Base-by-base conservation (phyloP, 2,329 filamentous ascomycete species). In the Parafenestella ontariensis region DNA sequence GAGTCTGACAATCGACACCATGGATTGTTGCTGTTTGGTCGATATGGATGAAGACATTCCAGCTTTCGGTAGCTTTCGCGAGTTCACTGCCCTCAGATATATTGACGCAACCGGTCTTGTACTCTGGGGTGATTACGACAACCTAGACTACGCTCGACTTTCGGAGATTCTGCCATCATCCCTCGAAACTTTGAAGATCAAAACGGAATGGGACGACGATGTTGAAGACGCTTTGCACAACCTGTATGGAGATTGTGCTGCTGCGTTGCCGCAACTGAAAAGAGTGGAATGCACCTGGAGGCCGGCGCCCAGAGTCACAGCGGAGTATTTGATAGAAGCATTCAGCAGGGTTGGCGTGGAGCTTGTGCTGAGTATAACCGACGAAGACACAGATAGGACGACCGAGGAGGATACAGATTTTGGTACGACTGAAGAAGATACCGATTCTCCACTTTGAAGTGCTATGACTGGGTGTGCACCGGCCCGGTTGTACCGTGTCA, bases 161-260 rank as follows among this genome's bases (percentile, higher is more conserved):
- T 50, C 58, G 40, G n/a, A 31, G 1, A 46, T 63, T 1, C 29
- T 66, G 2, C 64, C 64, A 9, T 21, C 24, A 10, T 54, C 51
- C 20, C 28, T 66, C n/a, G 56, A 64, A 34, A 53, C 23, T 6
- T 31, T 66, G 18, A 37, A 53, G 5, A 48, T 66, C 21, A 40
- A 56, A 3, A 49, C 50, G 6, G 62, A 65, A 42, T 66, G 62
- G 62, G 58, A 65, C 28, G 55, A 62, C 10, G 49, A 59, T 34
- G 46, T 64, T 7, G 58, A 62, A n/a, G 41, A 55, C 9, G 39
- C 40, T 7, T 34, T 63, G 2, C 13, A 41, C 17, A 46, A 36
- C 5, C 34, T 63, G n/a, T 29, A 42, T 5, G 23, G 26, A 20
- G 57, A 64, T 10, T 53, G 55, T 28, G 5, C 26, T 1, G n/a